These are phyloP conservation scores for Rhynchospora breviuscula DNA, from an alignment of 176 grass and related monocot genomes.

Conservation along the genomic window DNA sequence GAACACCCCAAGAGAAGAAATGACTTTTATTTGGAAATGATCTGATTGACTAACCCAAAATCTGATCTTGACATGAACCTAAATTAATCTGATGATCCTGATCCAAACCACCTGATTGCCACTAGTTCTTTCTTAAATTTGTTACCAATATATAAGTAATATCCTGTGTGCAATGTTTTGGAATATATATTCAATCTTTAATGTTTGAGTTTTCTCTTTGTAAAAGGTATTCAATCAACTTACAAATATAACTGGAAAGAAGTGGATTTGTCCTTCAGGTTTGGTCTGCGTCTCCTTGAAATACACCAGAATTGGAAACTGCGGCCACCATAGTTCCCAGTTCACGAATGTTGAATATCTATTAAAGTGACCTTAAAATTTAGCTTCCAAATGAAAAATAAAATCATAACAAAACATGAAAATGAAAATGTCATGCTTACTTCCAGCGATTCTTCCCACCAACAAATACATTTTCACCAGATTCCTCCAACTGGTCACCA, in stretches of 20 bases:
- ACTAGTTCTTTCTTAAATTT: too few species aligned
- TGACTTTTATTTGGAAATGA: neutral
- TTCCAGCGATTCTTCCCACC: conserved; percentile 95
- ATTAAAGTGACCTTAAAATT: conserved; percentile 1
- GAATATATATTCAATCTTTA: neutral
- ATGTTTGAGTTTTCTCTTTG: neutral
- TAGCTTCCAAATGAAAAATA: neutral
- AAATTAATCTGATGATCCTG: neutral
- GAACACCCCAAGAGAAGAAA: neutral
- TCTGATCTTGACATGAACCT: neutral
- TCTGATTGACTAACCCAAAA: neutral
- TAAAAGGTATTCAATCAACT: conserved; percentile 2
- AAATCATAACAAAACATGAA: neutral
- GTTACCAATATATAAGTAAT: too few species aligned
- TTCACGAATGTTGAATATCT: conserved; percentile 91
- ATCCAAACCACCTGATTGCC: too few species aligned
- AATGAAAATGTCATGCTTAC: conserved; percentile 31
- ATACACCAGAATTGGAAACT: conserved; percentile 76
- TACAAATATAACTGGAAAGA: conserved; percentile 96
- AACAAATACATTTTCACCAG: conserved; percentile 87
- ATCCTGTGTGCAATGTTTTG: neutral
- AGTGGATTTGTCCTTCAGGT: conserved; percentile 86
- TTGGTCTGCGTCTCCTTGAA: conserved; percentile 95
- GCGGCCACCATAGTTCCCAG: conserved; percentile 92
- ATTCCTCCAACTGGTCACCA: conserved; percentile 47